phyloP scores from a whole-genome alignment of 2,329 filamentous ascomycete species.

The Ophiostoma triangulosporum region DNA sequence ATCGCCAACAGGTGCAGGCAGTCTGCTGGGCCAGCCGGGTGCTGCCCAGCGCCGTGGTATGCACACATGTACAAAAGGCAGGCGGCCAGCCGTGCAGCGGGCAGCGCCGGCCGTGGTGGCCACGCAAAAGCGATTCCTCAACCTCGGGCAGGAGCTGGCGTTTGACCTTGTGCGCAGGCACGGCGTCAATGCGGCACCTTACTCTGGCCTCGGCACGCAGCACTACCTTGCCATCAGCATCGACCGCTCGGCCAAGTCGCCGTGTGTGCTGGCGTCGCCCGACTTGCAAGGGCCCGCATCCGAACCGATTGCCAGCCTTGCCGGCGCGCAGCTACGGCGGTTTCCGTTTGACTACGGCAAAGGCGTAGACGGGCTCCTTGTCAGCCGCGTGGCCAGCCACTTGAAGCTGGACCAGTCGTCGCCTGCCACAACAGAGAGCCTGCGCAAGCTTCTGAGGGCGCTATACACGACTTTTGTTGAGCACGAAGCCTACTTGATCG shows the following conservation, averaged over 20 bases:
- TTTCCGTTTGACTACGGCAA: constrained; percentile 50
- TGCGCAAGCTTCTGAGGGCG: constrained; percentile 34
- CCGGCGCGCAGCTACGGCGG: constrained; percentile 20
- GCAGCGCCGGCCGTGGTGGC: neutral
- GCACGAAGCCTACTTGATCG: constrained; percentile 33
- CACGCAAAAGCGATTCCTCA: constrained; percentile 38
- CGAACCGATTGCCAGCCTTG: neutral
- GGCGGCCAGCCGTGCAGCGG: constrained; percentile 8
- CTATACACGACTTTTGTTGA: constrained; percentile 38
- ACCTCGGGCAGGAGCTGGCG: constrained; percentile 39
- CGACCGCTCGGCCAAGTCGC: constrained; percentile 47
- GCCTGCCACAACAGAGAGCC: constrained; percentile 23
- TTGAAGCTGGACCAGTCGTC: constrained; percentile 33
- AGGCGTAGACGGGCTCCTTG: constrained; percentile 30
- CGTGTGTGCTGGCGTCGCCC: constrained; percentile 50
- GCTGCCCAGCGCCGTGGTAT: constrained; percentile 30
- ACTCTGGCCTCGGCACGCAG: constrained; percentile 21
- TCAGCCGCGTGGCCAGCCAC: constrained; percentile 30
- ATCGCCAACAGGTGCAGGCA: neutral
- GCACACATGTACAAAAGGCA: constrained; percentile 27
- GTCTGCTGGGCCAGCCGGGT: constrained; percentile 14
- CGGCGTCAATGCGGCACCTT: constrained; percentile 29
- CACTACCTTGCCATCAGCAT: constrained; percentile 50
- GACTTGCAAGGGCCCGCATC: neutral
- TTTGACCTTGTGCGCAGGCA: constrained; percentile 40